Evolutionary conservation across 306 rosid genomes (phyloP).

Genomic region (Comarum palustre): DNA sequence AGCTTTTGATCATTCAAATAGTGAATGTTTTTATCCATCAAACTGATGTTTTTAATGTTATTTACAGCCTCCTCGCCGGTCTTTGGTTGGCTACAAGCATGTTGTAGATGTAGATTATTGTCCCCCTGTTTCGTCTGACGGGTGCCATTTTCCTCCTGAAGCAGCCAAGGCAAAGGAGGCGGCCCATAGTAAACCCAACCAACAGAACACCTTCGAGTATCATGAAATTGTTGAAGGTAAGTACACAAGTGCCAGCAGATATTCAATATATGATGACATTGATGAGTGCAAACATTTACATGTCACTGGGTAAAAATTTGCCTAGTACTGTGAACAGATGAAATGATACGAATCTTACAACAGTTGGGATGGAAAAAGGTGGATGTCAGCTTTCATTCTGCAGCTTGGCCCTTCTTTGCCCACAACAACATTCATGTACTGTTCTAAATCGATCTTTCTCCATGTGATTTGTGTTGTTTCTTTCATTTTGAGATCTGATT

Average conservation of each 20-base stretch:
- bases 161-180: slow-evolving; percentile 89
- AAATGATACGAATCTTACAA: slow-evolving; percentile 79
- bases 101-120: slow-evolving; percentile 80
- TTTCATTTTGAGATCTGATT: slow-evolving; percentile 19
- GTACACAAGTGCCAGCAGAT: slow-evolving; percentile 30
- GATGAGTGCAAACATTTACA: neutral
- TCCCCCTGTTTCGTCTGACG: slow-evolving; percentile 69
- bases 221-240: slow-evolving; percentile 96
- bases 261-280: slow-evolving; percentile 15
- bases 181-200: slow-evolving; percentile 69
- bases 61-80: slow-evolving; percentile 70
- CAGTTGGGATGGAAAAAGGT: slow-evolving; percentile 88
- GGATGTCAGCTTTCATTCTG: slow-evolving; percentile 89
- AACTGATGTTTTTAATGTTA: slow-evolving; percentile 28
- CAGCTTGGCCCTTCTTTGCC: slow-evolving; percentile 87
- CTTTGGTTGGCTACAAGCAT: slow-evolving; percentile 88
- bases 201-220: slow-evolving; percentile 66
- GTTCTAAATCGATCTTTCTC: slow-evolving; percentile 3
- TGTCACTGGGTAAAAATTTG: slow-evolving; percentile 15
- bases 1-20: neutral
- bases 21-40: slow-evolving; percentile 2
- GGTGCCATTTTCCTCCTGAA: slow-evolving; percentile 70
- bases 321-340: slow-evolving; percentile 54
- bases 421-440: slow-evolving; percentile 95
- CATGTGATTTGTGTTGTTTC: slow-evolving; percentile 12